A percentile compares a stretch with the other conserved stretches of the same genome.
Conservation (phyloP, 1,284 basidiomycete genomes). For the Trichosporon coremiiforme region DNA sequence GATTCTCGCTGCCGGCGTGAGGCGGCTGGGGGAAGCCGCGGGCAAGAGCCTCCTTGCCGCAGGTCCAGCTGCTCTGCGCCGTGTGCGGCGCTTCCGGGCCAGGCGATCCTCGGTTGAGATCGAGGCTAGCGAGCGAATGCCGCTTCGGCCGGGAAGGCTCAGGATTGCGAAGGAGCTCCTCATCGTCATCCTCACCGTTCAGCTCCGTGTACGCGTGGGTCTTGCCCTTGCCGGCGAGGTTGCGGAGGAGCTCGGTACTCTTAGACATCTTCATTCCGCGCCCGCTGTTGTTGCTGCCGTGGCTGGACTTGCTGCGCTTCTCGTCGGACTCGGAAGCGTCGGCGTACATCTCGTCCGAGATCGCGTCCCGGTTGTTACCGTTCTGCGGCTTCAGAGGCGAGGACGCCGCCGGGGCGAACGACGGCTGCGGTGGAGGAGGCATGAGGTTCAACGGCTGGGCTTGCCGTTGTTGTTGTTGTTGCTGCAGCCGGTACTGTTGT, state of each 20-base stretch:
- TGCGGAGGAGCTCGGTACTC: constrained; percentile 26
- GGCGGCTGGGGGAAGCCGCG: constrained; percentile 12
- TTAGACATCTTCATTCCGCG: constrained; percentile 15
- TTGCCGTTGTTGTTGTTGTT: background rate
- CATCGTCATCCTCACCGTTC: constrained; percentile 22
- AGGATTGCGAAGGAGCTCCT: constrained; percentile 15
- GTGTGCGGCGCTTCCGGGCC: background rate
- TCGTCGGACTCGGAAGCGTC: constrained; percentile 12
- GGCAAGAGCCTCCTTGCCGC: background rate
- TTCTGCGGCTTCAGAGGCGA: constrained; percentile 4
- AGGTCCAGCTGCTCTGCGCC: background rate
- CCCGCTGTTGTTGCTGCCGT: background rate
- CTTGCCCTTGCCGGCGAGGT: constrained; percentile 10
- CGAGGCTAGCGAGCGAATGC: background rate
- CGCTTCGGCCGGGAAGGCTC: background rate
- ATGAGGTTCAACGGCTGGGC: background rate
- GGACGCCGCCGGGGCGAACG: background rate
- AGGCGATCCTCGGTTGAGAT: background rate
- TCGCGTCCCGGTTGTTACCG: background rate
- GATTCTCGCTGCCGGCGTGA: background rate
- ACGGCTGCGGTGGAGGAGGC: background rate
- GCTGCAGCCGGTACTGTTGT: background rate
- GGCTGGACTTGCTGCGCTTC: background rate
- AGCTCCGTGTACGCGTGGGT: constrained; percentile 8
- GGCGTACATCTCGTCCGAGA: constrained; percentile 12